These are phyloP conservation scores for Alternaria novae-zelandiae DNA, from an alignment of 2,329 filamentous ascomycete species.

Conservation along the genomic window DNA sequence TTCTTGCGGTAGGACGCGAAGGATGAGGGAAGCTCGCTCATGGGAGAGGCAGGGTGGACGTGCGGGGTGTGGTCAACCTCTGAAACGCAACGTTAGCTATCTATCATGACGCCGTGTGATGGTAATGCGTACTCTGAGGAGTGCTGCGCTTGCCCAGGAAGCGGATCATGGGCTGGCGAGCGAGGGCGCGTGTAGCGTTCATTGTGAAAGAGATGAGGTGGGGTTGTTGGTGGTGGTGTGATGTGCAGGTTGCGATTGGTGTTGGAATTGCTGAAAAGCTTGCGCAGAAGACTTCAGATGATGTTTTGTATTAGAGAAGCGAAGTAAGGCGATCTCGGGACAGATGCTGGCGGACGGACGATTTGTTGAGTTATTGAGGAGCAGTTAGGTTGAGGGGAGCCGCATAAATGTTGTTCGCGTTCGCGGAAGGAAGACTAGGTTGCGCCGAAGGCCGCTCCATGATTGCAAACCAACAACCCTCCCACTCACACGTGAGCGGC, in stretches of 20 bases:
- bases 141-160: conserved; percentile 58
- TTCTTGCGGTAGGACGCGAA: conserved; percentile 81
- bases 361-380: conserved; percentile 2
- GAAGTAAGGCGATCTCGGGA: background rate
- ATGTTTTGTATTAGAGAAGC: background rate
- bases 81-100: conserved; percentile 46
- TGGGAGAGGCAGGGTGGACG: conserved; percentile 75
- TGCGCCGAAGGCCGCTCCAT: conserved; percentile 24
- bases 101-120: background rate
- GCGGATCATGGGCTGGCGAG: conserved; percentile 59
- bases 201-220: conserved; percentile 39
- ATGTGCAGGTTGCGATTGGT: background rate
- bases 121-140: conserved; percentile 50
- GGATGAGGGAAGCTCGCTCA: conserved; percentile 67
- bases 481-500: conserved; percentile 4
- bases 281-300: background rate
- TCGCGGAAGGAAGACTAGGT: conserved; percentile 17
- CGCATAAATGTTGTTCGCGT: conserved; percentile 30
- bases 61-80: conserved; percentile 77
- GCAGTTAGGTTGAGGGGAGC: conserved; percentile 13
- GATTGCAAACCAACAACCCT: conserved; percentile 1
- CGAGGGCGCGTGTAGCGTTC: conserved; percentile 55
- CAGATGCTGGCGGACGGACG: background rate
- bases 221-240: background rate
- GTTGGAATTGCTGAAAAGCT: background rate